Percentiles rank a stretch among this genome's conserved stretches.
Evolutionary conservation across 2,329 filamentous ascomycete species (phyloP).

Genomic region (Cercospora berteroae): DNA sequence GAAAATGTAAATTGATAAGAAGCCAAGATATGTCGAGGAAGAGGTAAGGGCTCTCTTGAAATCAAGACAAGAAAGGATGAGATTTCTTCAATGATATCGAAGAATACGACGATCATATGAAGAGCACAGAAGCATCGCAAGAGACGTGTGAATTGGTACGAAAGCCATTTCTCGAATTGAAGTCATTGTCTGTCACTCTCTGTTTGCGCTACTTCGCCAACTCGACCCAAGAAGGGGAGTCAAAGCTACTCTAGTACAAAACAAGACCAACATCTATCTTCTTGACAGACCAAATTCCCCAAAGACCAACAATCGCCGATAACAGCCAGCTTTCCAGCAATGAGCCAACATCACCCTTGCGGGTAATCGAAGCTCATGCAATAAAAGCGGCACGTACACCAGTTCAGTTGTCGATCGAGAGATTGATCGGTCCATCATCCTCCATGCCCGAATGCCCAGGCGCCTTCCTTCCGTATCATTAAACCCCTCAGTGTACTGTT

Average conservation of each 20-base stretch:
- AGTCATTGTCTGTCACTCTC: background rate
- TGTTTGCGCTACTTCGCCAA: background rate
- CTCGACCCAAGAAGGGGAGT: slow-evolving; percentile 6
- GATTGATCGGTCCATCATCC: background rate
- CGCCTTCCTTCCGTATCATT: background rate
- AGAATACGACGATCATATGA: background rate
- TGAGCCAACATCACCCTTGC: slow-evolving; percentile 5
- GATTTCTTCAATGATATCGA: background rate
- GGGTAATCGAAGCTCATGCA: background rate
- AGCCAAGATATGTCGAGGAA: no score
- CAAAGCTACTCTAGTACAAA: slow-evolving; percentile 6
- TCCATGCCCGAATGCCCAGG: background rate
- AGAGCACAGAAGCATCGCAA: no score
- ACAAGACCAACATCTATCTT: background rate
- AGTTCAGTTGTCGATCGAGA: background rate
- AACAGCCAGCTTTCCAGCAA: background rate
- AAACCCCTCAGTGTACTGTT: background rate
- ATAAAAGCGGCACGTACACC: background rate
- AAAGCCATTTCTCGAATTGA: background rate
- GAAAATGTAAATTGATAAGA: no score
- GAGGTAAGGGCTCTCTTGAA: no score
- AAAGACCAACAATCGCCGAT: background rate
- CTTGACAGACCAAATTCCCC: background rate
- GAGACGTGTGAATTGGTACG: background rate
- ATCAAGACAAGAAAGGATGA: background rate